phyloP scores from a whole-genome alignment of 202 grass and related monocot genomes.

The Tripidium arundinaceum region DNA sequence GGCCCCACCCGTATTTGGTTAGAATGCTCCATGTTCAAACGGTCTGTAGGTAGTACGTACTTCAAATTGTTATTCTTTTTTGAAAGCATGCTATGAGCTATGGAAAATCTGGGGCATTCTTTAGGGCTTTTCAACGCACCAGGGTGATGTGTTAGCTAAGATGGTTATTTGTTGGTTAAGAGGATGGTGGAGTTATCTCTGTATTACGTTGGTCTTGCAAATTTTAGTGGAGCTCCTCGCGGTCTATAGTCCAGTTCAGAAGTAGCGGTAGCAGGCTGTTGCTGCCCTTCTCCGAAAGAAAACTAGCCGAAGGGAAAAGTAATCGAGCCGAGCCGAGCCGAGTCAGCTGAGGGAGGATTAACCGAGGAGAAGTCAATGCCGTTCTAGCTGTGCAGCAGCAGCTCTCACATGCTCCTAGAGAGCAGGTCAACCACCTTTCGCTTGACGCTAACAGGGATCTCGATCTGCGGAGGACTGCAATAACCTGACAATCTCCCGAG shows the following conservation, averaged over 20 bases:
- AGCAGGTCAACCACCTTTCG: conserved; percentile 2
- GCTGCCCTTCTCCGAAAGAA: neutral
- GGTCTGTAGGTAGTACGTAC: too few relatives aligned
- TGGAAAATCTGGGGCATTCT: neutral
- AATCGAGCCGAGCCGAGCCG: neutral
- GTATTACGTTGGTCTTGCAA: too few relatives aligned
- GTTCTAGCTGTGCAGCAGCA: too few relatives aligned
- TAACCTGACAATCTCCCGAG: neutral
- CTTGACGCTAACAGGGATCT: neutral
- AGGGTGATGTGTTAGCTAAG: too few relatives aligned
- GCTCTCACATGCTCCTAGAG: neutral
- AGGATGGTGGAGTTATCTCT: too few relatives aligned
- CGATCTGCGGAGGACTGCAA: neutral
- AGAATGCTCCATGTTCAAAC: too few relatives aligned
- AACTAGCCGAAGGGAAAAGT: neutral
- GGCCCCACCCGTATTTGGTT: too few relatives aligned
- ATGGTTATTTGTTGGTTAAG: too few relatives aligned
- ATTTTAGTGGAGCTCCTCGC: too few relatives aligned
- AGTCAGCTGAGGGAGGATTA: neutral
- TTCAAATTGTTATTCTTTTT: too few relatives aligned
- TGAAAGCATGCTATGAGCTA: neutral
- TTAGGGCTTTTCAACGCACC: neutral
- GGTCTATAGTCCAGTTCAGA: too few relatives aligned
- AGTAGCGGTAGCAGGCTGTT: too few relatives aligned
- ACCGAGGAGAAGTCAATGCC: conserved; percentile 8